Conservation (phyloP, 208 protist genomes). For the Strigomonas culicis region DNA sequence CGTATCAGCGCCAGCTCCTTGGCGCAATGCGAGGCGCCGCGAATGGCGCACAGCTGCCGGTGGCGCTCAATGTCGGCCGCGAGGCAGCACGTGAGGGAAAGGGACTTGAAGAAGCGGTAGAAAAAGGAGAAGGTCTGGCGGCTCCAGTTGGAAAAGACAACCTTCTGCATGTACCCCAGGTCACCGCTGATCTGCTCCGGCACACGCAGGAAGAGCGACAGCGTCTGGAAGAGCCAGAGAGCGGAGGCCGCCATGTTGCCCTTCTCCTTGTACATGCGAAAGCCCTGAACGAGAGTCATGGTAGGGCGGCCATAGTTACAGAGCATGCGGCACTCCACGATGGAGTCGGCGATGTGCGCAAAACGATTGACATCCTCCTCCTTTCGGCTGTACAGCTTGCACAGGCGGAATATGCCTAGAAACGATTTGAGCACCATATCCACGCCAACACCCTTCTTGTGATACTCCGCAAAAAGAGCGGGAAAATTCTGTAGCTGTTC, state of each 20-base stretch:
- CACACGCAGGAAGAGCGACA: slow-evolving; percentile 62
- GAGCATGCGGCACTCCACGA: slow-evolving; percentile 89
- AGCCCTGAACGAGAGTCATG: slow-evolving; percentile 48
- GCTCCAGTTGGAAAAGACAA: slow-evolving; percentile 69
- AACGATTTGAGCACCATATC: slow-evolving; percentile 82
- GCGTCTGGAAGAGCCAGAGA: slow-evolving; percentile 46
- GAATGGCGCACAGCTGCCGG: slow-evolving; percentile 7
- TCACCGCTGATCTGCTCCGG: slow-evolving; percentile 83
- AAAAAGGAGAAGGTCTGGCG: slow-evolving; percentile 57
- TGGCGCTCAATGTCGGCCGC: slow-evolving; percentile 41
- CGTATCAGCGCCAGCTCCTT: background rate
- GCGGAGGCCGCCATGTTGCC: slow-evolving; percentile 24
- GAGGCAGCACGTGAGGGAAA: slow-evolving; percentile 71
- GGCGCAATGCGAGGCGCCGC: background rate
- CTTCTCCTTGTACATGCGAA: slow-evolving; percentile 23
- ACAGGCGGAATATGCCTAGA: slow-evolving; percentile 55
- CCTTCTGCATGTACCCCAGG: slow-evolving; percentile 81
- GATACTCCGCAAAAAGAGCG: slow-evolving; percentile 44
- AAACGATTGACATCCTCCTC: slow-evolving; percentile 29
- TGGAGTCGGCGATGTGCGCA: slow-evolving; percentile 41
- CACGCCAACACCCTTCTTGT: slow-evolving; percentile 72
- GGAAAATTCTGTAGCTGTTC: background rate
- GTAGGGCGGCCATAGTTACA: slow-evolving; percentile 67
- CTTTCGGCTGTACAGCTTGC: slow-evolving; percentile 42
- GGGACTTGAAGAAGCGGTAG: slow-evolving; percentile 90